Percentiles rank a stretch among this genome's conserved stretches.
Conservation (phyloP, 1,284 basidiomycete species). For the Rhodotorula mucilaginosa region DNA sequence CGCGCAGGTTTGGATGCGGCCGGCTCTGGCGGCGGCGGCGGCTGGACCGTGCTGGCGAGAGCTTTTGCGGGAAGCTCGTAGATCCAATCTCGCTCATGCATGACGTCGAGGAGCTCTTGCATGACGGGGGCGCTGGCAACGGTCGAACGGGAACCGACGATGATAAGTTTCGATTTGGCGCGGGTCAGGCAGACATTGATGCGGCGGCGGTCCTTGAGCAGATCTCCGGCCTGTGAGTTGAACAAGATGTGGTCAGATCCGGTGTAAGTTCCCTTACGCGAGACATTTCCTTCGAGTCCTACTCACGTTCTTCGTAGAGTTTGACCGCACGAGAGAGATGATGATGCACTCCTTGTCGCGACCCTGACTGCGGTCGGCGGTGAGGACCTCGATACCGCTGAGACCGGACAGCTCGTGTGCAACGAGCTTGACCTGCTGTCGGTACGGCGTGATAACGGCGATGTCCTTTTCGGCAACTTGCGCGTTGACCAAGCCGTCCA, state of each 20-base stretch:
- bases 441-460: slow-evolving; percentile 85
- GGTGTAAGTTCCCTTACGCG: neutral
- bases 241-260: slow-evolving; percentile 10
- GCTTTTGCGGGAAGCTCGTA: slow-evolving; percentile 51
- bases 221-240: slow-evolving; percentile 69
- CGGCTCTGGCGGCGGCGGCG: neutral
- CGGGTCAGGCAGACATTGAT: slow-evolving; percentile 97
- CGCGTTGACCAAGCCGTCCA: slow-evolving; percentile 61
- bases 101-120: slow-evolving; percentile 52
- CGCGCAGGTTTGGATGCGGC: neutral
- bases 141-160: slow-evolving; percentile 80
- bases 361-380: slow-evolving; percentile 92
- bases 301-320: slow-evolving; percentile 67
- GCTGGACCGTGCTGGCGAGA: neutral
- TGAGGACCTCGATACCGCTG: slow-evolving; percentile 76
- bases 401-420: slow-evolving; percentile 57
- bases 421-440: slow-evolving; percentile 90
- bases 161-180: slow-evolving; percentile 81
- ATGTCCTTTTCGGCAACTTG: slow-evolving; percentile 71
- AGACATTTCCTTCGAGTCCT: slow-evolving; percentile 8
- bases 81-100: slow-evolving; percentile 70
- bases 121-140: slow-evolving; percentile 60
- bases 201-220: slow-evolving; percentile 89
- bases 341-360: slow-evolving; percentile 94
- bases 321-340: slow-evolving; percentile 87